Conservation (phyloP, 148 eudicot species). For the Silene latifolia region DNA sequence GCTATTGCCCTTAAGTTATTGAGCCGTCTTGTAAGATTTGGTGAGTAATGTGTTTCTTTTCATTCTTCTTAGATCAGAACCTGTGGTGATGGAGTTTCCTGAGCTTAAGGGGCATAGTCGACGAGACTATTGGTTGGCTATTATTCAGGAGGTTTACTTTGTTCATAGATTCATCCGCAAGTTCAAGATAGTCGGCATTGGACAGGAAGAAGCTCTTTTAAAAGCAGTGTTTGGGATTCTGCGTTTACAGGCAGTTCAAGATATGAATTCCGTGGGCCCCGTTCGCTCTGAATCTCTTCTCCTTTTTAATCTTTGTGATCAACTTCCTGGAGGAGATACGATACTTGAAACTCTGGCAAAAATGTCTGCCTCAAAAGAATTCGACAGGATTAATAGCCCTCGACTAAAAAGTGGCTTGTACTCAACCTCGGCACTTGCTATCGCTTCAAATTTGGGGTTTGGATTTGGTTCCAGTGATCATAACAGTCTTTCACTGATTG, state of each 20-base stretch:
- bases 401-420: constrained; percentile 48
- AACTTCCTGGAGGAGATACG: constrained; percentile 87
- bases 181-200: constrained; percentile 59
- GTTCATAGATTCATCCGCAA: constrained; percentile 70
- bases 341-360: constrained; percentile 74
- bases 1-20: constrained; percentile 3
- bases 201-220: constrained; percentile 68
- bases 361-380: constrained; percentile 56
- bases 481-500: constrained; percentile 40
- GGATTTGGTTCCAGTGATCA: constrained; percentile 47
- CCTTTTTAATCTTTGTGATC: constrained; percentile 84
- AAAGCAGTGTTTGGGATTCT: constrained; percentile 83
- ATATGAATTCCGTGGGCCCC: constrained; percentile 47
- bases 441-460: constrained; percentile 72
- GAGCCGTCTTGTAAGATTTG: constrained; percentile 10
- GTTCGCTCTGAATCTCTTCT: constrained; percentile 60
- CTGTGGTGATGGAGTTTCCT: constrained; percentile 86
- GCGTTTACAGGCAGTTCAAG: constrained; percentile 77
- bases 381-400: constrained; percentile 44
- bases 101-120: constrained; percentile 96
- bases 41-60: not conserved
- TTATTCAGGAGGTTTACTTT: constrained; percentile 67
- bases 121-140: constrained; percentile 90
- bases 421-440: constrained; percentile 58
- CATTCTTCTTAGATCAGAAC: constrained; percentile 61